A percentile compares a stretch with the other conserved stretches of the same genome.
Conservation (phyloP, 768 basidiomycete species). For the Suillus cothurnatus region DNA sequence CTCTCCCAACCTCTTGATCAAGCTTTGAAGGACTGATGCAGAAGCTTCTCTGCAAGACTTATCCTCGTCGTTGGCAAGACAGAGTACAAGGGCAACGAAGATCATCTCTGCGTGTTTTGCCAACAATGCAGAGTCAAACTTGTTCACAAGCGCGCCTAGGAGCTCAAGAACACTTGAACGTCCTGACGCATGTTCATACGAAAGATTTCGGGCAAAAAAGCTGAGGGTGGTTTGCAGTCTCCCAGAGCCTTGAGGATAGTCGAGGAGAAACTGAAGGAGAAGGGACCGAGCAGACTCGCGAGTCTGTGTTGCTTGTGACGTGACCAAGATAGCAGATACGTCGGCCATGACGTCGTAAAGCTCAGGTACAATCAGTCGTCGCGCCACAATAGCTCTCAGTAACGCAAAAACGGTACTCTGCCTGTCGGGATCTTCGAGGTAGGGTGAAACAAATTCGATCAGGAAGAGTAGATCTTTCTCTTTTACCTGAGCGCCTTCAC, state of each 20-base stretch:
- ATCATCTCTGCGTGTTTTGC: constrained; percentile 85
- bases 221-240: constrained; percentile 86
- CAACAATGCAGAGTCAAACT: constrained; percentile 77
- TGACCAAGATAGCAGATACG: constrained; percentile 90
- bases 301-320: constrained; percentile 86
- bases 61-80: constrained; percentile 92
- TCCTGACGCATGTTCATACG: constrained; percentile 89
- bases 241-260: constrained; percentile 96
- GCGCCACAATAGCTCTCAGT: constrained; percentile 85
- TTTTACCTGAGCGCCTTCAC: constrained; percentile 75
- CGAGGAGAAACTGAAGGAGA: constrained; percentile 91
- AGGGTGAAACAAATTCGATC: constrained; percentile 83
- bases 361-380: constrained; percentile 93
- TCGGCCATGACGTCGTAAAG: constrained; percentile 97
- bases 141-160: constrained; percentile 78
- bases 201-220: constrained; percentile 90
- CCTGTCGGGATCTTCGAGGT: constrained; percentile 85
- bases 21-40: constrained; percentile 74
- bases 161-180: constrained; percentile 94
- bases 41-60: constrained; percentile 89
- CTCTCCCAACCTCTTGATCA: constrained; percentile 70
- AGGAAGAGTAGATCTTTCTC: constrained; percentile 89
- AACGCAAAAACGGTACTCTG: constrained; percentile 88
- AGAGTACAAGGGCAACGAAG: constrained; percentile 91
- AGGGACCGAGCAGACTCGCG: constrained; percentile 90